Percentiles rank a stretch among this genome's conserved stretches.
Conservation (phyloP, 164 flowering plant species). For the Vitis rupestris region DNA sequence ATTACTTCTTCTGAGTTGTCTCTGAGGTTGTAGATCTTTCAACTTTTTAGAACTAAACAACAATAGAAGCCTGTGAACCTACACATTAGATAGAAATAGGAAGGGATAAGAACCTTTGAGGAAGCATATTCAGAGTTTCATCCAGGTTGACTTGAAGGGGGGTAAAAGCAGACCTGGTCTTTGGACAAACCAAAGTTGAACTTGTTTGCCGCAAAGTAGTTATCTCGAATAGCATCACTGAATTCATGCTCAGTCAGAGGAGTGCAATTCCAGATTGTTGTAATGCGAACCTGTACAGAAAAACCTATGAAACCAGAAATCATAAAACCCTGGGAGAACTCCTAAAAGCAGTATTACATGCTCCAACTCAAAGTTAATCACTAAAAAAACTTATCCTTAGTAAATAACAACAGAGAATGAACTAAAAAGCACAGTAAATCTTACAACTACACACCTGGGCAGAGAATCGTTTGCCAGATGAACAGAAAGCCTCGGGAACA, state of each 20-base stretch:
- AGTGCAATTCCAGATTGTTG: constrained; percentile 44
- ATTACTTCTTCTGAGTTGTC: constrained; percentile 1
- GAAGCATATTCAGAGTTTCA: not conserved
- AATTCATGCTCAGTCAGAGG: constrained; percentile 65
- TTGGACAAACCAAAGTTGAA: constrained; percentile 58
- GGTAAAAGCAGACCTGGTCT: constrained; percentile 30
- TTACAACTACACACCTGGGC: constrained; percentile 59
- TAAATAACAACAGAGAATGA: not conserved
- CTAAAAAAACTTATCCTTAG: not conserved
- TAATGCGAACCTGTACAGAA: constrained; percentile 38
- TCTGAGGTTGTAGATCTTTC: constrained; percentile 11
- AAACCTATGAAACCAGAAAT: constrained; percentile 4
- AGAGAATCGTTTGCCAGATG: constrained; percentile 51
- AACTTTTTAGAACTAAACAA: constrained; percentile 38
- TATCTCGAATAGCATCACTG: constrained; percentile 53
- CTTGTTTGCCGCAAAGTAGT: constrained; percentile 53
- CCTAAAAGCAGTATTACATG: no score
- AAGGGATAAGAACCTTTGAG: not conserved
- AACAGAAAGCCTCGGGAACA: constrained; percentile 48
- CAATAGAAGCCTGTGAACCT: constrained; percentile 43
- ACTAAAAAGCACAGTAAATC: not conserved
- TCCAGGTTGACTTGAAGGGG: not conserved
- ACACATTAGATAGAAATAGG: constrained; percentile 8
- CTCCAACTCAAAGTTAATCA: not conserved
- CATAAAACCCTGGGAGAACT: not conserved